These are phyloP conservation scores for Dendrobium nobile DNA, from an alignment of 106 monocot genomes.

Conservation along the genomic window DNA sequence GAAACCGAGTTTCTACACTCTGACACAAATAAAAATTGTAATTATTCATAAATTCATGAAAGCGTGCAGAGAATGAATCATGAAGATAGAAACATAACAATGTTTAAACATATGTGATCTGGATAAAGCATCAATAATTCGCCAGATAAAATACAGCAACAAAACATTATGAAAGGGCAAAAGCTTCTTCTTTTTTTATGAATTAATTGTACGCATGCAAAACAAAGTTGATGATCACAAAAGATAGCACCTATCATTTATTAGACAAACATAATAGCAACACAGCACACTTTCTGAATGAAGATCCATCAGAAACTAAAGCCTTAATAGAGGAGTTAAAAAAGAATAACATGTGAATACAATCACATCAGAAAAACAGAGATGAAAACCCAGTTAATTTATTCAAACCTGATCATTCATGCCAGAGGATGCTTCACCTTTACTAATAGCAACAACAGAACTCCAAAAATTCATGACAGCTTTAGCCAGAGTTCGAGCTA, in stretches of 20 bases:
- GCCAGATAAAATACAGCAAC: background rate
- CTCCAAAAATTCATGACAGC: conserved; percentile 76
- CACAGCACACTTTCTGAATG: background rate
- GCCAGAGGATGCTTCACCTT: conserved; percentile 6
- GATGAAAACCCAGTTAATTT: background rate
- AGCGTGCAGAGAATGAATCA: background rate
- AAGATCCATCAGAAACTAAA: conserved; percentile 4
- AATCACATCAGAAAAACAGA: conserved; percentile 7
- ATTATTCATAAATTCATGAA: conserved; percentile 2
- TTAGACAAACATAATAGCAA: background rate
- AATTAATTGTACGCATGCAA: background rate
- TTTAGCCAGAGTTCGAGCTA: conserved; percentile 53
- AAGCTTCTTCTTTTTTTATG: background rate
- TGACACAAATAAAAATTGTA: background rate
- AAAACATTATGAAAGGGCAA: background rate
- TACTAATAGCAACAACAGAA: conserved; percentile 31
- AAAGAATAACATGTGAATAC: background rate
- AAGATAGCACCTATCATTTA: background rate
- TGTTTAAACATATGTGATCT: background rate
- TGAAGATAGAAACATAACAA: background rate
- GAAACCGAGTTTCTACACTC: background rate
- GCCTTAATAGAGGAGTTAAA: background rate
- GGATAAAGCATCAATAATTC: background rate
- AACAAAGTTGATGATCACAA: conserved; percentile 4
- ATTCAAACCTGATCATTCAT: conserved; percentile 40